Conservation (phyloP, 768 basidiomycete species). For the Lentinula sp. region DNA sequence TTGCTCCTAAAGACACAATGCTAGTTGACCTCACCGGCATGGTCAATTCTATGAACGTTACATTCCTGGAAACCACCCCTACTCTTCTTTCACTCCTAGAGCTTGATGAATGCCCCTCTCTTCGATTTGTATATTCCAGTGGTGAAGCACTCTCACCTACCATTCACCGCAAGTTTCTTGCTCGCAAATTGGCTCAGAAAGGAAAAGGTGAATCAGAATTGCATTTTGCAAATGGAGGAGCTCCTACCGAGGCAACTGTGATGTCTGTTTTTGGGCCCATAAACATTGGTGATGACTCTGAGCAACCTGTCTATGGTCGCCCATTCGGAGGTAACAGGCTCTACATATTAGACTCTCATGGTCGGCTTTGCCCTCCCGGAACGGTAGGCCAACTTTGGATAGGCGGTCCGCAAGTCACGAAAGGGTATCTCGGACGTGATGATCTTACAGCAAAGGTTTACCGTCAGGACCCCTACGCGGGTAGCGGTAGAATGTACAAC, state of each 20-base stretch:
- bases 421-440: conserved; percentile 19
- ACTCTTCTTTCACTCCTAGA: conserved; percentile 20
- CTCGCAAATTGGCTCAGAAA: neutral
- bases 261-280: neutral
- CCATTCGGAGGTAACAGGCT: conserved; percentile 20
- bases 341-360: conserved; percentile 13
- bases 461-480: conserved; percentile 22
- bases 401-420: conserved; percentile 17
- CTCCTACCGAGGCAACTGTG: conserved; percentile 1
- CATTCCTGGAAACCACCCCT: conserved; percentile 22
- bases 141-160: neutral
- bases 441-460: conserved; percentile 22
- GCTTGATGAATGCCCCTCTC: conserved; percentile 18
- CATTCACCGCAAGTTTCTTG: neutral
- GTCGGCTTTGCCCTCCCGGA: conserved; percentile 13
- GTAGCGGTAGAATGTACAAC: conserved; percentile 22
- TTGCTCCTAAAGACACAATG: conserved; percentile 16
- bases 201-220: neutral
- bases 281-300: neutral
- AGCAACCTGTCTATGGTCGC: conserved; percentile 20
- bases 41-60: conserved; percentile 19
- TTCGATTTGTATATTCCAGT: conserved; percentile 7
- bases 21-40: conserved; percentile 22
- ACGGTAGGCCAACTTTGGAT: conserved; percentile 18
- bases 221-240: neutral